These are phyloP conservation scores for Haemoproteus tartakovskyi DNA, from an alignment of 169 alveolate species.

Conservation along the genomic window DNA sequence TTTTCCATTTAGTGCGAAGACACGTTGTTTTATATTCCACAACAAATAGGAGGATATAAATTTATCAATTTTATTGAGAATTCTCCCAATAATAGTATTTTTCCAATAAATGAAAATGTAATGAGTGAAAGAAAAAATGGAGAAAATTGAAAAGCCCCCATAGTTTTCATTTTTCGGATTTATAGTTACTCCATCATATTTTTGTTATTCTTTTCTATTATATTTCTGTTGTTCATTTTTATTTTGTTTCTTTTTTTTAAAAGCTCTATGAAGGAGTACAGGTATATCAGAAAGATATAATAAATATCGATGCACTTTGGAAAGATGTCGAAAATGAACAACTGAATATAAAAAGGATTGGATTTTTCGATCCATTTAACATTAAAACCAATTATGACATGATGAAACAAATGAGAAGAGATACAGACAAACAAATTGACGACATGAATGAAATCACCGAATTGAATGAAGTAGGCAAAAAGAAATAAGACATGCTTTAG, in stretches of 20 bases:
- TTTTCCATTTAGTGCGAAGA: slow-evolving; percentile 9
- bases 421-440: too few species aligned
- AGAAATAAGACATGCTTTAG: too few species aligned
- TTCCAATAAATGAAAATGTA: slow-evolving; percentile 58
- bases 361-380: slow-evolving; percentile 29
- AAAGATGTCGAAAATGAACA: slow-evolving; percentile 7
- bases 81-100: slow-evolving; percentile 20
- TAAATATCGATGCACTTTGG: slow-evolving; percentile 28
- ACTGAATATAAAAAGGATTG: slow-evolving; percentile 5
- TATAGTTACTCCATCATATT: too few species aligned
- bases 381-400: too few species aligned
- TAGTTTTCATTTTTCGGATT: too few species aligned
- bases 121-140: neutral
- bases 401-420: too few species aligned
- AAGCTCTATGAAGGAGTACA: slow-evolving; percentile 50
- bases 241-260: neutral
- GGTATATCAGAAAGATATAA: slow-evolving; percentile 35
- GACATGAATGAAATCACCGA: too few species aligned
- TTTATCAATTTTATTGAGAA: slow-evolving; percentile 42
- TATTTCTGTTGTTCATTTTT: too few species aligned
- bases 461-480: too few species aligned
- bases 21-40: slow-evolving; percentile 24
- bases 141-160: too few species aligned
- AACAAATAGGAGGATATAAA: slow-evolving; percentile 41
- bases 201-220: neutral